Evolutionary conservation across 371 early-diverging fungal genomes (phyloP).

Genomic region (Catenaria anguillulae): DNA sequence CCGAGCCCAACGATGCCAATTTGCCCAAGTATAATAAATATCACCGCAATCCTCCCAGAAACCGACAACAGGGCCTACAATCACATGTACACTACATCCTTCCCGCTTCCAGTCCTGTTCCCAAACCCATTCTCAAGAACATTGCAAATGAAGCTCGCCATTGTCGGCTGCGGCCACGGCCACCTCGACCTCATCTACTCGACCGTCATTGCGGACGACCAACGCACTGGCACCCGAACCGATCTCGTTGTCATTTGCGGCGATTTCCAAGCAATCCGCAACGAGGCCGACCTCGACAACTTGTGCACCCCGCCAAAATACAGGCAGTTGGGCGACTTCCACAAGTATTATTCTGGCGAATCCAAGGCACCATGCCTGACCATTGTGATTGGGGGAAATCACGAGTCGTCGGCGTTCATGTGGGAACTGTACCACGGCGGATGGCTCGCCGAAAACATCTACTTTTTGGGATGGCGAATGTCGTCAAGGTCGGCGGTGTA

Average conservation of each 20-base stretch:
- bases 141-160: conserved; percentile 32
- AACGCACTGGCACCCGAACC: conserved; percentile 34
- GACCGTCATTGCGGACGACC: conserved; percentile 40
- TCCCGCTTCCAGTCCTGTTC: no score
- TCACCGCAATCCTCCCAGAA: no score
- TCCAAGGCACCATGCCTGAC: conserved; percentile 67
- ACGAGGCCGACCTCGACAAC: conserved; percentile 55
- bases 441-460: conserved; percentile 86
- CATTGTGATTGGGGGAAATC: conserved; percentile 94
- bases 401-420: conserved; percentile 83
- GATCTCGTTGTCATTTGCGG: conserved; percentile 92
- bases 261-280: conserved; percentile 90
- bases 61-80: no score
- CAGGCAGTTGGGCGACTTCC: conserved; percentile 62
- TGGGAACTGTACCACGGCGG: conserved; percentile 92
- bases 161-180: conserved; percentile 92
- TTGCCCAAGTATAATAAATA: no score
- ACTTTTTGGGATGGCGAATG: conserved; percentile 77
- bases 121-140: no score
- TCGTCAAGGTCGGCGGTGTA: conserved; percentile 68
- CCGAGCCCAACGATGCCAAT: no score
- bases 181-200: conserved; percentile 73
- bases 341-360: conserved; percentile 82
- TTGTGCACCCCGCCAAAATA: conserved; percentile 76
- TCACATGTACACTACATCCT: no score